These are phyloP conservation scores for Nakazawaea laoshanensis DNA, from an alignment of 805 yeast genomes.

Conservation along the genomic window DNA sequence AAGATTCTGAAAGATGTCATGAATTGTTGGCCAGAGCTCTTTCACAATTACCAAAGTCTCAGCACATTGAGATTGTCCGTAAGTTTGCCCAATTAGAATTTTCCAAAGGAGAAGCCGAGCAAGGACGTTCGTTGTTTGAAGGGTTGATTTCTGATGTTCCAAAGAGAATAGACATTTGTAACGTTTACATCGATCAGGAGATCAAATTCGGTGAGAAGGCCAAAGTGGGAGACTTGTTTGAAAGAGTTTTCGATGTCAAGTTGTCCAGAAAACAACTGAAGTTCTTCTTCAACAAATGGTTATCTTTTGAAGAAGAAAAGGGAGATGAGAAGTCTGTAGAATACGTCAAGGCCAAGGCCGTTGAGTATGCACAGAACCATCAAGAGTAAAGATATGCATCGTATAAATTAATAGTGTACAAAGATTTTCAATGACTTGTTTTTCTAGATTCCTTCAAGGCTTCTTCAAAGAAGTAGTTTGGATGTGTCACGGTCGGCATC, in stretches of 20 bases:
- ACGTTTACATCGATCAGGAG: constrained; percentile 90
- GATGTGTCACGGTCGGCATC: constrained; percentile 11
- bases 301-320: constrained; percentile 62
- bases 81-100: constrained; percentile 89
- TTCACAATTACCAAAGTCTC: constrained; percentile 59
- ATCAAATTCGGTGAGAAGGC: constrained; percentile 46
- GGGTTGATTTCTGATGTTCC: constrained; percentile 87
- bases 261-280: constrained; percentile 84
- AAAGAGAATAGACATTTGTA: constrained; percentile 90
- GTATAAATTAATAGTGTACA: background rate
- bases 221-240: constrained; percentile 72
- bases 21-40: constrained; percentile 69
- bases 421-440: background rate
- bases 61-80: constrained; percentile 71
- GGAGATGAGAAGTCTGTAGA: constrained; percentile 66
- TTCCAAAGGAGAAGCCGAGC: constrained; percentile 81
- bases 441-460: constrained; percentile 8
- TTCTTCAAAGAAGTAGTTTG: constrained; percentile 11
- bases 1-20: constrained; percentile 53
- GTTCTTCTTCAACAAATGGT: constrained; percentile 92
- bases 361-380: constrained; percentile 40
- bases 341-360: constrained; percentile 86
- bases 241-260: constrained; percentile 55
- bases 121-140: constrained; percentile 91
- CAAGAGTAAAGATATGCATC: background rate